phyloP scores from a whole-genome alignment of 805 yeast species.

The Candida caryicola region DNA sequence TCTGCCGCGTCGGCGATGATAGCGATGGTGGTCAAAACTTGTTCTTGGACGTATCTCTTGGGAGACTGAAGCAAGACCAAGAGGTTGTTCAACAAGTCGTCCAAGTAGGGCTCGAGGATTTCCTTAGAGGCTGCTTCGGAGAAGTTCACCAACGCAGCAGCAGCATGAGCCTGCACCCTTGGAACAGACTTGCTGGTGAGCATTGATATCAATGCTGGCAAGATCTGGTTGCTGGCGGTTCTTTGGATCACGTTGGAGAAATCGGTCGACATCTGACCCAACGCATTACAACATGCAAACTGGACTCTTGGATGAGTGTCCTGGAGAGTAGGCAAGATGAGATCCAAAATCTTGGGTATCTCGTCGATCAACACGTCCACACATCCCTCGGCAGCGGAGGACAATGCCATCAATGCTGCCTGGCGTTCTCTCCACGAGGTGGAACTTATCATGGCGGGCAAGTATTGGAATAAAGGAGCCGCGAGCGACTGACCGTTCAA shows the following conservation, averaged over 20 bases:
- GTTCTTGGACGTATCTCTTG: conserved; percentile 93
- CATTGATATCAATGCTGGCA: conserved; percentile 86
- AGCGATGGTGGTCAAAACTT: conserved; percentile 93
- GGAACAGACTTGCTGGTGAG: conserved; percentile 72
- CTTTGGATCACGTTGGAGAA: conserved; percentile 87
- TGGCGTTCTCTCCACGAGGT: conserved; percentile 90
- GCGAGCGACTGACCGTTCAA: conserved; percentile 83
- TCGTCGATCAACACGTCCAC: conserved; percentile 81
- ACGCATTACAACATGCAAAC: conserved; percentile 93
- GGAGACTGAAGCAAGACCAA: conserved; percentile 78
- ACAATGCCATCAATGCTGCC: conserved; percentile 94
- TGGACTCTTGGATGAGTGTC: conserved; percentile 94
- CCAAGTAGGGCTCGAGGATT: conserved; percentile 88
- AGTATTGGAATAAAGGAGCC: conserved; percentile 78
- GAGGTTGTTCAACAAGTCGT: conserved; percentile 69
- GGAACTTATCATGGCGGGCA: conserved; percentile 80
- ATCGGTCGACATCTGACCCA: conserved; percentile 96
- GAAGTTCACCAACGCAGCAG: conserved; percentile 96
- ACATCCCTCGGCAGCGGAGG: conserved; percentile 97
- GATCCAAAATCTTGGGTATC: conserved; percentile 74
- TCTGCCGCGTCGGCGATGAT: conserved; percentile 97
- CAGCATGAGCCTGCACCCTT: conserved; percentile 96
- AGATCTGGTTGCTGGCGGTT: conserved; percentile 70
- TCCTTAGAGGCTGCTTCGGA: conserved; percentile 89
- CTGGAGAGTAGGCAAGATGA: conserved; percentile 79